These are phyloP conservation scores for Vitellaria paradoxa DNA, from an alignment of 179 eudicot genomes.

Conservation along the genomic window DNA sequence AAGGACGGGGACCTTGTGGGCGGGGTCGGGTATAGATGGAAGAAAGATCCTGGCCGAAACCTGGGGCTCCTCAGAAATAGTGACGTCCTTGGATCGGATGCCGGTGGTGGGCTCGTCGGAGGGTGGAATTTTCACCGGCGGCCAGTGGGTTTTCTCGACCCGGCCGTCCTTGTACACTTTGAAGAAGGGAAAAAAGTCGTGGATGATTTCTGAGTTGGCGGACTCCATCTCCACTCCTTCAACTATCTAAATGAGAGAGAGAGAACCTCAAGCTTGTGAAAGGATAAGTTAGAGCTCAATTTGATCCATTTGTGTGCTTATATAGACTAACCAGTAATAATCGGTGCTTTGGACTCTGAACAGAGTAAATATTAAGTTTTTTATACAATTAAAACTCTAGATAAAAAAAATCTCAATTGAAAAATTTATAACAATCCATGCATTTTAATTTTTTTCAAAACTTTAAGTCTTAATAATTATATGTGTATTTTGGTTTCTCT, in stretches of 20 bases:
- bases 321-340: too few relatives aligned
- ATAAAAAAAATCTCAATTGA: too few relatives aligned
- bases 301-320: too few relatives aligned
- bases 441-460: too few relatives aligned
- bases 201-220: not conserved
- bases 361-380: too few relatives aligned
- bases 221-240: not conserved
- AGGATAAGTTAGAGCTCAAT: too few relatives aligned
- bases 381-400: too few relatives aligned
- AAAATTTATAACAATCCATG: too few relatives aligned
- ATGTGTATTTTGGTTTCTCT: too few relatives aligned
- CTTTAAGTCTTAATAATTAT: too few relatives aligned
- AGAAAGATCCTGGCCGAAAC: constrained; percentile 8
- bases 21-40: not conserved
- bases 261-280: too few relatives aligned
- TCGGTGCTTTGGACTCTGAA: too few relatives aligned
- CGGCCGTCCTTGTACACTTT: constrained; percentile 4
- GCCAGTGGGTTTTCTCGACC: not conserved
- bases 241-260: not conserved
- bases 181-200: not conserved
- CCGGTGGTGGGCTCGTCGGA: constrained; percentile 8
- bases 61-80: not conserved
- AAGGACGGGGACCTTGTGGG: not conserved
- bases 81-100: constrained; percentile 9
- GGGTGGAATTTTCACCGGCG: not conserved